These are phyloP conservation scores for Ophiostoma sp. DNA, from an alignment of 2,329 filamentous ascomycete genomes.

Conservation along the genomic window DNA sequence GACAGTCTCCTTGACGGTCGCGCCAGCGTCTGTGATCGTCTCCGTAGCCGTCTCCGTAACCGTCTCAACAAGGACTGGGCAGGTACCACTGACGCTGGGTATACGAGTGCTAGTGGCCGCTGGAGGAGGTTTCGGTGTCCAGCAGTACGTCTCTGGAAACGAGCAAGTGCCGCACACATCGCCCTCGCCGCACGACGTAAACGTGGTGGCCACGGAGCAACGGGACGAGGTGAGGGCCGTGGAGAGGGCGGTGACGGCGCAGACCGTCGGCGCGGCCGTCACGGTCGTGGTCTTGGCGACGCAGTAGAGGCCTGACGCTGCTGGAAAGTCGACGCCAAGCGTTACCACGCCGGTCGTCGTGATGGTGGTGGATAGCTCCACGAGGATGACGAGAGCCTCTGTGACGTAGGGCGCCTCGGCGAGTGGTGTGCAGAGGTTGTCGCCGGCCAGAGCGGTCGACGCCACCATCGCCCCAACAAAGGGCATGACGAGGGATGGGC, in stretches of 20 bases:
- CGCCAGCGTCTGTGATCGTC: background rate
- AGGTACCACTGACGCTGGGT: background rate
- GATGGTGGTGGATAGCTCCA: constrained; percentile 8
- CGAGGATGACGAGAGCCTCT: background rate
- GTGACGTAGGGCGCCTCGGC: background rate
- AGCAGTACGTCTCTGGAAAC: constrained; percentile 14
- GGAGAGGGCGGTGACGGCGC: background rate
- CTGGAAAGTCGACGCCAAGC: constrained; percentile 12
- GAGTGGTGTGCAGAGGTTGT: background rate
- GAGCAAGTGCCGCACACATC: background rate
- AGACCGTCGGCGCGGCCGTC: background rate
- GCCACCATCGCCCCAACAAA: background rate
- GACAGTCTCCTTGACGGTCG: constrained; percentile 9
- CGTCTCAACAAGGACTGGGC: background rate
- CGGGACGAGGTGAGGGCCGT: background rate
- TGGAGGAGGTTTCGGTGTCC: background rate
- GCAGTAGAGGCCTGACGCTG: constrained; percentile 15
- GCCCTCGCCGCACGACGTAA: background rate
- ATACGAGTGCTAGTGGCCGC: background rate
- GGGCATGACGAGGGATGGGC: background rate
- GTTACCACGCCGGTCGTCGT: background rate
- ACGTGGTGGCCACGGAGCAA: constrained; percentile 10
- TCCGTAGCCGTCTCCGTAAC: background rate
- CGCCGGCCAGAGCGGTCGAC: background rate
- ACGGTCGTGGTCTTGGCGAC: constrained; percentile 8